Evolutionary conservation across 345 rosid genomes (phyloP).

Genomic region (Salix suchowensis): DNA sequence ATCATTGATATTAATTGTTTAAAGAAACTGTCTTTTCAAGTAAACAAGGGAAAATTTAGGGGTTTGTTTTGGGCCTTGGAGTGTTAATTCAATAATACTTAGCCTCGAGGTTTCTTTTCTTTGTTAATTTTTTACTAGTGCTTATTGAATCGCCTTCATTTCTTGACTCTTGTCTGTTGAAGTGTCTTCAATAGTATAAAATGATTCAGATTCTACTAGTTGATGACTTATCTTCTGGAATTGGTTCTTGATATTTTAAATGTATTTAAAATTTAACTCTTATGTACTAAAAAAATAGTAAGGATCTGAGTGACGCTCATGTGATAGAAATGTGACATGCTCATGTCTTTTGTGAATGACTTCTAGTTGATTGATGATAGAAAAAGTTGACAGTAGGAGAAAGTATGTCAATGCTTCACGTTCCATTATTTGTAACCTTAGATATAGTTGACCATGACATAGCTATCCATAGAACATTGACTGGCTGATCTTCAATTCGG

Average conservation of each 20-base stretch:
- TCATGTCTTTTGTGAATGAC: background rate
- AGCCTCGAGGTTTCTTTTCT: background rate
- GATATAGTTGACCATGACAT: background rate
- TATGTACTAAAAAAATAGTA: background rate
- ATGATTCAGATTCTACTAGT: background rate
- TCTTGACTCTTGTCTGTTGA: background rate
- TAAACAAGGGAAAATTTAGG: background rate
- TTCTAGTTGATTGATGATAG: background rate
- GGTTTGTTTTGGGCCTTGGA: background rate
- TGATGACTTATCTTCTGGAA: background rate
- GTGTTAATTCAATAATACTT: background rate
- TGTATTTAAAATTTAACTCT: background rate
- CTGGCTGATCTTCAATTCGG: background rate
- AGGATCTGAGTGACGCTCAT: background rate
- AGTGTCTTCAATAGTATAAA: background rate
- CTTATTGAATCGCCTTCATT: background rate
- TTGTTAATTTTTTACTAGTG: background rate
- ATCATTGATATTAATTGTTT: background rate
- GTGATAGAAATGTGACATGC: background rate
- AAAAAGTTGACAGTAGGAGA: background rate
- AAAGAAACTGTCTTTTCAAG: background rate
- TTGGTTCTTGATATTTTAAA: background rate
- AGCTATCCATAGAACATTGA: background rate
- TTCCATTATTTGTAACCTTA: background rate
- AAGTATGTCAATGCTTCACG: background rate